Evolutionary conservation across 2,329 filamentous ascomycete genomes (phyloP).

Genomic region (Fusarium sp.): DNA sequence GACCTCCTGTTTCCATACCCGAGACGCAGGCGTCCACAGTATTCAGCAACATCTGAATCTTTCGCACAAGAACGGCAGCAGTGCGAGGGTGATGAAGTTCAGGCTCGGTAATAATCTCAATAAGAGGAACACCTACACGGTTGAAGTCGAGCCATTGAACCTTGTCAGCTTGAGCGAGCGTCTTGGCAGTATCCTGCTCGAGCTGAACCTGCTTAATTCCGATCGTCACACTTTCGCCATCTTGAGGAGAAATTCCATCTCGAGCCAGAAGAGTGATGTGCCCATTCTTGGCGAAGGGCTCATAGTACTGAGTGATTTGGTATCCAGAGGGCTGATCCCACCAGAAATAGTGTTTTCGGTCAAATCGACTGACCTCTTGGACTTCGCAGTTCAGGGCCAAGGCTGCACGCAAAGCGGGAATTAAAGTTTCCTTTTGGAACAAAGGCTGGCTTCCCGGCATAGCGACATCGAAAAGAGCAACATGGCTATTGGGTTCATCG

Average conservation of each 20-base stretch:
- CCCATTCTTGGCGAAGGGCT: conserved; percentile 75
- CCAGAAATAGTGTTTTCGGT: conserved; percentile 99
- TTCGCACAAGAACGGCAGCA: conserved; percentile 87
- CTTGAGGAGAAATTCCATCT: conserved; percentile 81
- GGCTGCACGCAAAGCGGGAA: conserved; percentile 91
- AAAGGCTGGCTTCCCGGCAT: conserved; percentile 88
- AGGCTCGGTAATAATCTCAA: conserved; percentile 94
- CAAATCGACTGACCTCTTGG: conserved; percentile 82
- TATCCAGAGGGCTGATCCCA: conserved; percentile 97
- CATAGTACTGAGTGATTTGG: conserved; percentile 97
- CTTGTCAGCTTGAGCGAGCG: conserved; percentile 77
- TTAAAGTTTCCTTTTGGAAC: conserved; percentile 83
- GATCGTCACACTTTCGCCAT: conserved; percentile 75
- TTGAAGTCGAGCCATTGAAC: conserved; percentile 91
- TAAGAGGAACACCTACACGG: conserved; percentile 86
- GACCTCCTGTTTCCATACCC: conserved; percentile 91
- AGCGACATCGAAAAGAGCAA: conserved; percentile 87
- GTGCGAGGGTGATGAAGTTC: conserved; percentile 88
- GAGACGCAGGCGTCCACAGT: conserved; percentile 85
- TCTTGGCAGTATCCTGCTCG: conserved; percentile 98
- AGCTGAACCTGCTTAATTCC: conserved; percentile 95
- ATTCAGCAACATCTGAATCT: conserved; percentile 83
- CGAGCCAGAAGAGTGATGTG: conserved; percentile 73
- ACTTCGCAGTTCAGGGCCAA: conserved; percentile 84
- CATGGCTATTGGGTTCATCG: conserved; percentile 82